Conservation (phyloP, 2,329 filamentous ascomycete genomes). For the Whalleya microplaca region DNA sequence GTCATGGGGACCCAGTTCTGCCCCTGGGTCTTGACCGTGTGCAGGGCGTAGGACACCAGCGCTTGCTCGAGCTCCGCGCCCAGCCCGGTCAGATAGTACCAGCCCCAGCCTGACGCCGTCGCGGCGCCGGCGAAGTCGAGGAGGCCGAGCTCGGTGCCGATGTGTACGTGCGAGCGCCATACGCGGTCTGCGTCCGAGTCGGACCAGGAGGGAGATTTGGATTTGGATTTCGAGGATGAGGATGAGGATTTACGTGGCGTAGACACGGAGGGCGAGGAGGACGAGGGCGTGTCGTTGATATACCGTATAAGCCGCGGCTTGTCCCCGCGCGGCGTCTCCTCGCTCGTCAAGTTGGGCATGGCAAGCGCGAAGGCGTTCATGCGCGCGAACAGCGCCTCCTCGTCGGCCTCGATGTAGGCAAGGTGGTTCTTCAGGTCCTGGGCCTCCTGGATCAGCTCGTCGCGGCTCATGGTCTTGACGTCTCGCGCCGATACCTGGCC, state of each 20-base stretch:
- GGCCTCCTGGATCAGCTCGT: slow-evolving; percentile 65
- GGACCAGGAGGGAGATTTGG: slow-evolving; percentile 15
- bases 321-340: slow-evolving; percentile 71
- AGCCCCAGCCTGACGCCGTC: slow-evolving; percentile 90
- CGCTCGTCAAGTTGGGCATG: slow-evolving; percentile 84
- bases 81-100: slow-evolving; percentile 95
- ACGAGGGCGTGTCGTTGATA: slow-evolving; percentile 64
- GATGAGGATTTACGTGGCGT: slow-evolving; percentile 15
- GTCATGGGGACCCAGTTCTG: slow-evolving; percentile 77
- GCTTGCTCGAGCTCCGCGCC: slow-evolving; percentile 94
- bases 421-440: slow-evolving; percentile 67
- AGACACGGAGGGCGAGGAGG: slow-evolving; percentile 54
- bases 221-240: slow-evolving; percentile 28
- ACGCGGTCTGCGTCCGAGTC: slow-evolving; percentile 47
- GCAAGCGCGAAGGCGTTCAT: slow-evolving; percentile 76
- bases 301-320: slow-evolving; percentile 70
- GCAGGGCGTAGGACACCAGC: slow-evolving; percentile 82
- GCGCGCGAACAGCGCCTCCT: slow-evolving; percentile 62
- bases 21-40: slow-evolving; percentile 64
- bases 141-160: slow-evolving; percentile 84
- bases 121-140: slow-evolving; percentile 85
- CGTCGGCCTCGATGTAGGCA: slow-evolving; percentile 61
- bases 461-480: slow-evolving; percentile 42
- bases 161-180: slow-evolving; percentile 80
- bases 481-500: slow-evolving; percentile 39